Evolutionary conservation across 768 basidiomycete genomes (phyloP).

Genomic region (Leccinum longicurvipes): DNA sequence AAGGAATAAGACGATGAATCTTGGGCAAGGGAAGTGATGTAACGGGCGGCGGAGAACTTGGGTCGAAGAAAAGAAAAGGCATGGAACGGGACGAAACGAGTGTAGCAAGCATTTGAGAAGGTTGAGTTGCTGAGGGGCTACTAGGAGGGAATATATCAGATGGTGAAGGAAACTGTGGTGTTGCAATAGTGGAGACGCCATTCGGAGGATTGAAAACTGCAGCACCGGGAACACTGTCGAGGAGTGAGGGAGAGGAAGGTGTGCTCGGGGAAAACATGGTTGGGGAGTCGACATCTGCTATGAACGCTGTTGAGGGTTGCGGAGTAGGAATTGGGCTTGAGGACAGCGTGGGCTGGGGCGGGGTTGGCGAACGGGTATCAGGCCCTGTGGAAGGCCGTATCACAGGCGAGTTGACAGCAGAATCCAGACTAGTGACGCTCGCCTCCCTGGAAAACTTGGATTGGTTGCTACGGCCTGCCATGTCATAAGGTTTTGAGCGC

Average conservation of each 20-base stretch:
- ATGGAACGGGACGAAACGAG: conserved; percentile 40
- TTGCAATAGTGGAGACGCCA: conserved; percentile 10
- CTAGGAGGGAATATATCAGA: conserved; percentile 20
- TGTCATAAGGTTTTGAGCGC: conserved; percentile 71
- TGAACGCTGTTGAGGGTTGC: conserved; percentile 3
- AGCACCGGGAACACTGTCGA: conserved; percentile 2
- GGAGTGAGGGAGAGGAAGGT: conserved; percentile 7
- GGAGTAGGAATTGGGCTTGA: conserved; percentile 12
- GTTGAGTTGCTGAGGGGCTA: conserved; percentile 13
- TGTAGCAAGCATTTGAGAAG: conserved; percentile 15
- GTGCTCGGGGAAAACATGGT: conserved; percentile 7
- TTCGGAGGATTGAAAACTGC: conserved; percentile 17
- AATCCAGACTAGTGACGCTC: conserved; percentile 50
- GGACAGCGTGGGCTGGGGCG: conserved; percentile 20
- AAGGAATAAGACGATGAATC: conserved; percentile 84
- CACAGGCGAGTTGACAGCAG: conserved; percentile 44
- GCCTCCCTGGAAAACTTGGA: conserved; percentile 54
- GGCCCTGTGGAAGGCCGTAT: conserved; percentile 34
- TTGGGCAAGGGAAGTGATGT: conserved; percentile 57
- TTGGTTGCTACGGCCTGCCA: conserved; percentile 27
- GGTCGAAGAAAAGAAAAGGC: conserved; percentile 62
- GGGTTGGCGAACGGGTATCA: conserved; percentile 31
- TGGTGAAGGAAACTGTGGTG: conserved; percentile 17
- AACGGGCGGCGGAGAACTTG: conserved; percentile 44
- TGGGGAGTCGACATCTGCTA: conserved; percentile 4